These are phyloP conservation scores for Plasmodium ovale DNA, from an alignment of 169 alveolate species.

Conservation along the genomic window DNA sequence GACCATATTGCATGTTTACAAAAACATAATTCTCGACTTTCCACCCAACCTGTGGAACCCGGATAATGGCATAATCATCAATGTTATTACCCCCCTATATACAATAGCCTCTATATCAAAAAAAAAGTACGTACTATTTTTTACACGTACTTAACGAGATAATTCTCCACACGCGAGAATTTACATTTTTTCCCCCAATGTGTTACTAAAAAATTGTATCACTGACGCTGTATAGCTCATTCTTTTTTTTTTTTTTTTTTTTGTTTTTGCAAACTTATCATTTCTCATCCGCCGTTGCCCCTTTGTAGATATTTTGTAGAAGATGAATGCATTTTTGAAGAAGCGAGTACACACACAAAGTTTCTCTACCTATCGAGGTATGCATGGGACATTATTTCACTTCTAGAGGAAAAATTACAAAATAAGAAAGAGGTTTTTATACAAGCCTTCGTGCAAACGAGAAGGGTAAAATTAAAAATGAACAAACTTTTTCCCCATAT, in stretches of 20 bases:
- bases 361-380: constrained; percentile 42
- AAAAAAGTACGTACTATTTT: constrained; percentile 43
- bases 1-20: constrained; percentile 42
- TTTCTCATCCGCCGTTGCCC: too few species aligned
- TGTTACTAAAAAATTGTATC: too few species aligned
- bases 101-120: constrained; percentile 59
- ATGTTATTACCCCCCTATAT: constrained; percentile 51
- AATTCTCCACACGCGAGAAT: too few species aligned
- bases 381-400: constrained; percentile 68
- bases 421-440: constrained; percentile 38
- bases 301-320: constrained; percentile 45
- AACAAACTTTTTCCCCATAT: too few species aligned
- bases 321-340: constrained; percentile 65
- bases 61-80: constrained; percentile 54
- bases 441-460: constrained; percentile 64
- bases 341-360: constrained; percentile 31
- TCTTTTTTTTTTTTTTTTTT: constrained; percentile 10
- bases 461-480: constrained; percentile 55
- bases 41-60: constrained; percentile 48
- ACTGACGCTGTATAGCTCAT: not conserved
- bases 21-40: constrained; percentile 55
- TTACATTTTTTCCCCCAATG: too few species aligned
- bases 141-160: not conserved
- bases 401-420: constrained; percentile 52
- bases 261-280: too few species aligned